Conservation (phyloP, 352 stramenopile species). For the Phytophthora lateralis region DNA sequence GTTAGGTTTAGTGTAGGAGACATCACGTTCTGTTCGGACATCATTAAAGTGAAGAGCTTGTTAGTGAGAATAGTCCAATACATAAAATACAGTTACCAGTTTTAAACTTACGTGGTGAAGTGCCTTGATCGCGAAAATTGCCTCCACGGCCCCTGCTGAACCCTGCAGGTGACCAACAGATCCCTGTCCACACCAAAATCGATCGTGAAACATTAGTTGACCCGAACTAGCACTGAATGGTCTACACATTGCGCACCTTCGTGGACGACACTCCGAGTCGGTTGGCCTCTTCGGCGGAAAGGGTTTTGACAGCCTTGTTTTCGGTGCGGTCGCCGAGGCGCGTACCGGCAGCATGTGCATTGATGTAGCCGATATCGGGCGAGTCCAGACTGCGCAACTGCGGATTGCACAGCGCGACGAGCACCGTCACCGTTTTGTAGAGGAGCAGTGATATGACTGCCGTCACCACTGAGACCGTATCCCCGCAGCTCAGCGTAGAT, state of each 20-base stretch:
- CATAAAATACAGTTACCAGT: too few relatives aligned
- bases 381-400: conserved; percentile 84
- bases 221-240: background rate
- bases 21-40: conserved; percentile 72
- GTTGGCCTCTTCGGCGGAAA: conserved; percentile 71
- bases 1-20: conserved; percentile 96
- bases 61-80: too few relatives aligned
- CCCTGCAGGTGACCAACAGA: conserved; percentile 95
- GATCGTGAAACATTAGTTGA: background rate
- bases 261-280: conserved; percentile 79
- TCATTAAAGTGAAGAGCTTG: background rate
- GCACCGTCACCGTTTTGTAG: conserved; percentile 72
- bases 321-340: conserved; percentile 96
- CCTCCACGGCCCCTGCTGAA: conserved; percentile 96
- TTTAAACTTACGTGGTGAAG: conserved; percentile 76
- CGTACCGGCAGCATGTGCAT: conserved; percentile 98
- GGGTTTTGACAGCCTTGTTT: conserved; percentile 88
- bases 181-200: conserved; percentile 44
- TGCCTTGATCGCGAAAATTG: conserved; percentile 94
- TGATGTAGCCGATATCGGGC: conserved; percentile 96
- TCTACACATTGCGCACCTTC: conserved; percentile 51
- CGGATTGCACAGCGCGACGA: conserved; percentile 90
- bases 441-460: conserved; percentile 92
- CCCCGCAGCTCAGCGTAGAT: conserved; percentile 96
- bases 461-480: conserved; percentile 96